phyloP scores from a whole-genome alignment of 2,329 filamentous ascomycete genomes.

The Hypoxylon sp. region DNA sequence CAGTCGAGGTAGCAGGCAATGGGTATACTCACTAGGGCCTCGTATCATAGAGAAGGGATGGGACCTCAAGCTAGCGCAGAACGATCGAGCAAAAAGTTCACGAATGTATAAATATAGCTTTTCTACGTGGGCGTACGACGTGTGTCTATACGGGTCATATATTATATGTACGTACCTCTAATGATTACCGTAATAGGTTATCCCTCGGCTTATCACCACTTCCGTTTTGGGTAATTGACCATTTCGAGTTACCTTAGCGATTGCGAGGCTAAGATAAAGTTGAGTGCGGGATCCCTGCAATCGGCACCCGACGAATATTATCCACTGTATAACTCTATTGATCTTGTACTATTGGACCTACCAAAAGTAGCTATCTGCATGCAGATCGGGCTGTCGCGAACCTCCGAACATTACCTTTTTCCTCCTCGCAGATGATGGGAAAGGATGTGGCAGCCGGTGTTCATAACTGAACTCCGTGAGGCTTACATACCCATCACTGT shows the following conservation, averaged over 20 bases:
- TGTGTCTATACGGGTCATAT: conserved; percentile 11
- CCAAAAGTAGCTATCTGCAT: conserved; percentile 25
- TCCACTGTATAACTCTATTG: conserved; percentile 27
- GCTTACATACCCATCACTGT: conserved; percentile 11
- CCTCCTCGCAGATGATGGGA: conserved; percentile 13
- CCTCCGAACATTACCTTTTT: conserved; percentile 12
- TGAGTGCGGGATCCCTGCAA: conserved; percentile 33
- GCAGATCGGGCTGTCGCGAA: conserved; percentile 20
- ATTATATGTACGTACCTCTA: not conserved
- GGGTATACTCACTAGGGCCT: not conserved
- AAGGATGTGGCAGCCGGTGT: conserved; percentile 22
- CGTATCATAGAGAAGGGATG: conserved; percentile 5
- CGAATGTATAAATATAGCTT: conserved; percentile 20
- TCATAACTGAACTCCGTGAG: conserved; percentile 27
- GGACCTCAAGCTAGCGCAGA: conserved; percentile 4
- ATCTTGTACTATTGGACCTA: conserved; percentile 25
- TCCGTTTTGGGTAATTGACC: conserved; percentile 8
- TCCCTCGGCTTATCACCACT: conserved; percentile 9
- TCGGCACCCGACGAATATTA: conserved; percentile 31
- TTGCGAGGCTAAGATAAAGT: conserved; percentile 31
- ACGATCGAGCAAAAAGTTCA: not conserved
- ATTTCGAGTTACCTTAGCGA: conserved; percentile 15
- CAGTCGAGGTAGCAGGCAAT: conserved; percentile 1
- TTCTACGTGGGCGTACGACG: conserved; percentile 20
- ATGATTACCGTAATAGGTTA: conserved; percentile 12